Conservation (phyloP, 306 rosid species). For the Betula pendula region DNA sequence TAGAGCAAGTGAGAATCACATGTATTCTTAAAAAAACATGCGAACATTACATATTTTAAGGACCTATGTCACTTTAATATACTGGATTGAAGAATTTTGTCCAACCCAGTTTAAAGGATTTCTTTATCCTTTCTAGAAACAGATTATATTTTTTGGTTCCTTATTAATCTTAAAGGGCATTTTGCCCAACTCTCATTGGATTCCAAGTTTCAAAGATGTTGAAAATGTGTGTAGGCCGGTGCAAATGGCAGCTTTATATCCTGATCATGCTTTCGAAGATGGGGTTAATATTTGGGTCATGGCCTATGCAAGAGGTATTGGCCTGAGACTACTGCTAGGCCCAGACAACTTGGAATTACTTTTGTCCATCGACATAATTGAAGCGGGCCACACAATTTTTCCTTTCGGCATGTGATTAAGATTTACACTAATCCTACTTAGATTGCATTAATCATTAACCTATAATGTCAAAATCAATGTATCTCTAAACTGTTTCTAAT, state of each 20-base stretch:
- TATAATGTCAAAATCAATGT: constrained; percentile 59
- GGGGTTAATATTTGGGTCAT: constrained; percentile 25
- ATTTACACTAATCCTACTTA: constrained; percentile 36
- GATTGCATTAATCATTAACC: constrained; percentile 44
- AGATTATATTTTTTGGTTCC: background rate
- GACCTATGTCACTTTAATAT: too few species aligned
- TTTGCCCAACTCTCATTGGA: background rate
- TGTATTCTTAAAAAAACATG: too few species aligned
- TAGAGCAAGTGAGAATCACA: too few species aligned
- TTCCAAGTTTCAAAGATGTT: background rate
- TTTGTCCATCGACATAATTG: constrained; percentile 1
- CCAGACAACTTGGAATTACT: constrained; percentile 17
- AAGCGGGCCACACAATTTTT: constrained; percentile 32
- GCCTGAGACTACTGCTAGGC: constrained; percentile 24
- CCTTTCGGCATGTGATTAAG: constrained; percentile 46
- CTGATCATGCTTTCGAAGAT: constrained; percentile 14
- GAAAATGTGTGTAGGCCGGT: constrained; percentile 38
- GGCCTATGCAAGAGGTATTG: constrained; percentile 29
- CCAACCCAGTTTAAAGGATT: too few species aligned
- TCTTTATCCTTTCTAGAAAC: too few species aligned
- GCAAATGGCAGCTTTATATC: constrained; percentile 23
- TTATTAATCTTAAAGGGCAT: background rate
- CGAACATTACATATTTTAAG: too few species aligned
- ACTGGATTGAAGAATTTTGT: too few species aligned
- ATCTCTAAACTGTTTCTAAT: constrained; percentile 51